These are phyloP conservation scores for Trichomonas gallinae DNA, from an alignment of 208 protist species.

Conservation along the genomic window DNA sequence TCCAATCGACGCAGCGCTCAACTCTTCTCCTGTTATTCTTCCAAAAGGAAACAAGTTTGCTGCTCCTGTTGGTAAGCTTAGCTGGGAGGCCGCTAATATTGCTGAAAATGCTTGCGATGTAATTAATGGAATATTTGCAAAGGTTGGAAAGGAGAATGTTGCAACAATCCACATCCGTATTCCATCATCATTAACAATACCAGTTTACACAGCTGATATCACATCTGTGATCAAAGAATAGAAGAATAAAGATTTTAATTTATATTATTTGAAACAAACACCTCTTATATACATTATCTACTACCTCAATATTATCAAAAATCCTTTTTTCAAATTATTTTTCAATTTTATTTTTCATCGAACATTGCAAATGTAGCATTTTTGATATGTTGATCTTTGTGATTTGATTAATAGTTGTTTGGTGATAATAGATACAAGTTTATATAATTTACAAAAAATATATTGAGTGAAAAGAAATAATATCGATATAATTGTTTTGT, in stretches of 20 bases:
- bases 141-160: conserved; percentile 2
- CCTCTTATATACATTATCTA: no score
- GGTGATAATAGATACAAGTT: no score
- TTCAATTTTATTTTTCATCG: no score
- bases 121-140: background rate
- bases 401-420: no score
- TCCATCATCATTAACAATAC: background rate
- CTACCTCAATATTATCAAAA: no score
- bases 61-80: background rate
- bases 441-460: no score
- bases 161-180: background rate
- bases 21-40: background rate
- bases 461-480: no score
- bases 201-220: background rate
- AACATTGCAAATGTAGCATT: no score
- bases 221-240: background rate
- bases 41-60: conserved; percentile 13
- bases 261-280: no score
- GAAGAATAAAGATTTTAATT: background rate
- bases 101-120: background rate
- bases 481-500: no score
- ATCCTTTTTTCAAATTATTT: no score
- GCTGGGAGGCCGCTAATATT: background rate
- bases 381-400: no score
- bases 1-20: background rate